Conservation (phyloP, 306 rosid species). For the Malus domestica region ASM211411v1 NC_041795.1:25515001-25515500, state of each 20-base stretch:
- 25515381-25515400: not conserved
- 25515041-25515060: fast-evolving
- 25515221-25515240: not conserved
- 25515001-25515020: no score
- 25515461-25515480: no score
- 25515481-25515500: no score
- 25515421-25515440: slow-evolving; percentile 17
- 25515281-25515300: not conserved
- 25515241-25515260: not conserved
- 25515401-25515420: not conserved
- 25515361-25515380: not conserved
- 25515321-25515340: not conserved
- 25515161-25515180: not conserved
- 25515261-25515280: not conserved
- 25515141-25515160: not conserved
- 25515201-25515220: not conserved
- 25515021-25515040: no score
- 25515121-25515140: not conserved
- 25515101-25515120: no score
- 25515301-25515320: not conserved
- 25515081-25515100: no score
- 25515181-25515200: not conserved
- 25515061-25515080: no score
- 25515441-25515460: not conserved
- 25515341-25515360: not conserved